These are phyloP conservation scores for Arctium lappa DNA, from an alignment of 129 eudicot genomes.

Conservation along the genomic window DNA sequence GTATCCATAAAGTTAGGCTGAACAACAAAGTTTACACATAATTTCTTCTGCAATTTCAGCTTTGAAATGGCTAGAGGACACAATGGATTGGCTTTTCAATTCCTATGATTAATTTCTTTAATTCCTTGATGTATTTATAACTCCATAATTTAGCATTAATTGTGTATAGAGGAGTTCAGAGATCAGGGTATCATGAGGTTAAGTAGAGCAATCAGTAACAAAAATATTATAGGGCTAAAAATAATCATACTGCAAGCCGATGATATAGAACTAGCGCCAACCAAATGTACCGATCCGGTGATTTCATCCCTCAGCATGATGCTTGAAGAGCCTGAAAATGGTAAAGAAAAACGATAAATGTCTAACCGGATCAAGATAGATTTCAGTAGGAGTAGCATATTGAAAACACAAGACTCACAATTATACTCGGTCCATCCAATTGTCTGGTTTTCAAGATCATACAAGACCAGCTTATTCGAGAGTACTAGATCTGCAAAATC, in stretches of 20 bases:
- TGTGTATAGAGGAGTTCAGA: not conserved
- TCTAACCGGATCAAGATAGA: not conserved
- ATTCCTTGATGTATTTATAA: constrained; percentile 4
- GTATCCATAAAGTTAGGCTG: not conserved
- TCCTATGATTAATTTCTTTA: not conserved
- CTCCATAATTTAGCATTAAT: constrained; percentile 7
- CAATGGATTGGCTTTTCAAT: not conserved
- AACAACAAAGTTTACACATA: not conserved
- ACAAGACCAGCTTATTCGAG: constrained; percentile 70
- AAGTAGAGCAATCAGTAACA: constrained; percentile 27
- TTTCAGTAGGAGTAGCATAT: not conserved
- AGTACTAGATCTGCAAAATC: constrained; percentile 72
- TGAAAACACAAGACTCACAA: constrained; percentile 52
- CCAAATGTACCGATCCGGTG: constrained; percentile 58
- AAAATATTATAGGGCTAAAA: constrained; percentile 20
- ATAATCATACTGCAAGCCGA: constrained; percentile 21
- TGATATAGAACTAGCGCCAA: constrained; percentile 45
- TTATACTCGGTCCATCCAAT: constrained; percentile 87
- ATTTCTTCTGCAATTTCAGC: not conserved
- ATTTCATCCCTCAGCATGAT: constrained; percentile 51
- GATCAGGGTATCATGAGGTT: constrained; percentile 19
- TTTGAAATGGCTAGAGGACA: not conserved
- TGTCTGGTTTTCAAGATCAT: constrained; percentile 72
- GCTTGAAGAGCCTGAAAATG: constrained; percentile 57
- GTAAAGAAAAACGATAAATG: not conserved